Base-by-base conservation (phyloP, 2,329 filamentous ascomycete genomes). In the Neonectria coccinea region DNA sequence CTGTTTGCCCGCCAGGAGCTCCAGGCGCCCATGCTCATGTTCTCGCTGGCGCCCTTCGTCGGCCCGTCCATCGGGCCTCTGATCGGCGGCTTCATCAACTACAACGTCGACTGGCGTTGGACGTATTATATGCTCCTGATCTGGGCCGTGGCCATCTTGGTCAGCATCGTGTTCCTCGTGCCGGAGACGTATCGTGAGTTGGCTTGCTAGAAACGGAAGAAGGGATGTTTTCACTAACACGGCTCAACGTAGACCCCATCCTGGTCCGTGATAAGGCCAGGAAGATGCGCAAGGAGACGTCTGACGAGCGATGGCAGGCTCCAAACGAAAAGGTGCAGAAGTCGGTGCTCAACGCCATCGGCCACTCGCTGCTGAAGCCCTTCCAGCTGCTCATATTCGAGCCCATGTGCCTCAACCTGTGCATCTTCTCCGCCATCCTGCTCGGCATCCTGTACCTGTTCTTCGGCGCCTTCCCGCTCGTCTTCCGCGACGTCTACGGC, bases 381-480 rank as follows among this genome's bases (percentile, higher is more conserved):
- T 92, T 96, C 75, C 88, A 96, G 78, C 86, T 97, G 6, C 85
- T 97, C 59, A 78, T 90, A 54, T 86, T 92, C 58, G 93, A 97
- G 81, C 92, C 92, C 68, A 97, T 97, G 93, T 92, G 90, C 64
- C 82, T 96, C 62, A 89, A 89, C 70, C 88, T 97, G 27, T 96
- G 93, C 78, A 80, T 96, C 22, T 92, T 94, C 71, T 92, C 92
- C 1, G 93, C 93, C 42, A 88, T 97, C 58, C 82, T 97, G n/a
- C 84, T 97, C 8, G 94, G 94, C 5, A 91, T 97, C 48, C 81
- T 97, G 2, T 97, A 97, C 76, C 87, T 97, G 42, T 97, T 97
- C 82, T 97, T 97, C 76, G 93, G 93, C 20, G 93, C 94, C 0
- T 97, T 97, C 73, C 87, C 91, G 5, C 82, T 97, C 48, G 89